phyloP scores from a whole-genome alignment of 2,329 filamentous ascomycete genomes.

The Fusarium siculi region DNA sequence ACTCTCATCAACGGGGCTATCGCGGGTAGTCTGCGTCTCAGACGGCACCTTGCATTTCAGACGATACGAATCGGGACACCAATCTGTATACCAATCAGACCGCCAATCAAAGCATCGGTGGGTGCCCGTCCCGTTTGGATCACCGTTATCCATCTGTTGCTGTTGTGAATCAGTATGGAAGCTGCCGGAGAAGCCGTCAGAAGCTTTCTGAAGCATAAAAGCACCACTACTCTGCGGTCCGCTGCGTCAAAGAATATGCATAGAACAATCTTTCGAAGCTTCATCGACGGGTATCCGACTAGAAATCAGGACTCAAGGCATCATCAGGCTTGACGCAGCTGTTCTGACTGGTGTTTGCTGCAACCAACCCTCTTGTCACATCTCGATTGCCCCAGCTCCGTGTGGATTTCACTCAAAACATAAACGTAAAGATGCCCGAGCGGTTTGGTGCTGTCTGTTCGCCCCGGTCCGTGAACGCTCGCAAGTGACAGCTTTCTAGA shows the following conservation, averaged over 20 bases:
- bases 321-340: slow-evolving; percentile 22
- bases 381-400: slow-evolving; percentile 40
- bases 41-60: slow-evolving; percentile 46
- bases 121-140: slow-evolving; percentile 34
- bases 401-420: slow-evolving; percentile 25
- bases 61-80: slow-evolving; percentile 41
- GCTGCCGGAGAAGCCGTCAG: slow-evolving; percentile 23
- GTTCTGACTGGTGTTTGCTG: slow-evolving; percentile 27
- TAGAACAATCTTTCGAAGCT: slow-evolving; percentile 40
- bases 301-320: slow-evolving; percentile 25
- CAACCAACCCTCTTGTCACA: slow-evolving; percentile 22
- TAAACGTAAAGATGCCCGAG: slow-evolving; percentile 13
- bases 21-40: slow-evolving; percentile 42
- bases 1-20: slow-evolving; percentile 39
- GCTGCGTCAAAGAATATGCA: slow-evolving; percentile 28
- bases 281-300: slow-evolving; percentile 29
- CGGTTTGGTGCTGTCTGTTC: slow-evolving; percentile 27
- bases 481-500: slow-evolving; percentile 39
- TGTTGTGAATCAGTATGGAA: slow-evolving; percentile 37
- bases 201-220: slow-evolving; percentile 31
- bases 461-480: slow-evolving; percentile 25
- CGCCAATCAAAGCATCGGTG: slow-evolving; percentile 33
- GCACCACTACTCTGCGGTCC: slow-evolving; percentile 36
- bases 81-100: slow-evolving; percentile 31
- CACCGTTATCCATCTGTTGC: slow-evolving; percentile 27